Percentiles rank a stretch among this genome's conserved stretches.
Conservation (phyloP, 345 rosid species). For the Stellera chamaejasme region DNA sequence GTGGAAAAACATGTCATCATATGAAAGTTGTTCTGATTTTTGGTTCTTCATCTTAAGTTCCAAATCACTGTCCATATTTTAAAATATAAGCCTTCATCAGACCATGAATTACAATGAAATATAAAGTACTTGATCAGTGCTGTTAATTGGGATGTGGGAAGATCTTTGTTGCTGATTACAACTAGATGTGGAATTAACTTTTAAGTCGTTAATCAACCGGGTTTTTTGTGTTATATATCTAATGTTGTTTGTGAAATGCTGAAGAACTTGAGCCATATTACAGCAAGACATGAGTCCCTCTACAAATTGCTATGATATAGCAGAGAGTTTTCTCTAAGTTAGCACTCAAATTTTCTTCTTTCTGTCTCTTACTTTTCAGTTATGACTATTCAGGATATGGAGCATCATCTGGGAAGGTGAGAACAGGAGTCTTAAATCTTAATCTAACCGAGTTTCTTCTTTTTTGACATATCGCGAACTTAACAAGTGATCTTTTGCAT, state of each 20-base stretch:
- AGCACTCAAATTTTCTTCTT: background rate
- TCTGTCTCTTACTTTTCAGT: conserved; percentile 28
- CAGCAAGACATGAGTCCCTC: background rate
- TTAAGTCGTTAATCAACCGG: no score
- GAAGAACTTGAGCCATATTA: background rate
- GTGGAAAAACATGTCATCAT: no score
- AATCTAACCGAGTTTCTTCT: background rate
- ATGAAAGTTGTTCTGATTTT: no score
- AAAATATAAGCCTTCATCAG: no score
- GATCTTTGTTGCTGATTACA: background rate
- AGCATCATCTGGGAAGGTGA: conserved; percentile 95
- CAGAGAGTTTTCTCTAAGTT: background rate
- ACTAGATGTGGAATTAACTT: background rate
- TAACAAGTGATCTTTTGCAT: conserved; percentile 12
- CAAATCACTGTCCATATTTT: no score
- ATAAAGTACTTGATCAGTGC: no score
- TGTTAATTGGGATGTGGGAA: no score
- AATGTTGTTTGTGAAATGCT: conserved; percentile 5
- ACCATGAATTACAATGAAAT: no score
- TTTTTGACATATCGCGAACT: conserved; percentile 1
- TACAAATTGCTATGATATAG: conserved; percentile 1
- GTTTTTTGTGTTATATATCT: no score
- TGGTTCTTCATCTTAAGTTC: no score
- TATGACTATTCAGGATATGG: conserved; percentile 99
- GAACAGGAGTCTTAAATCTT: background rate